These are phyloP conservation scores for Sclerotinia minor DNA, from an alignment of 2,329 filamentous ascomycete genomes.

Conservation along the genomic window DNA sequence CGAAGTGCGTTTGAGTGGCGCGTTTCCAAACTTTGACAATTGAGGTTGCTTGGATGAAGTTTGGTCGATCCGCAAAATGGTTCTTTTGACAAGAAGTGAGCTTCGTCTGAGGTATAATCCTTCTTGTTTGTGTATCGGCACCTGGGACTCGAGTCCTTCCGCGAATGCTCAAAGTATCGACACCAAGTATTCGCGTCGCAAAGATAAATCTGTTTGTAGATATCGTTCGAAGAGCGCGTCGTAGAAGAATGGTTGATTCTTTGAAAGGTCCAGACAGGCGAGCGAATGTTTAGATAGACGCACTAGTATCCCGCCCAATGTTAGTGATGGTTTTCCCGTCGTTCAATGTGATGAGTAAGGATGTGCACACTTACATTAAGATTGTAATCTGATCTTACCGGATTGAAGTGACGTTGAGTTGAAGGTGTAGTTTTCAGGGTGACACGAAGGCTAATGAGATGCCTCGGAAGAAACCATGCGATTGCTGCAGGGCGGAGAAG, in stretches of 20 bases:
- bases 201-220: slow-evolving; percentile 1
- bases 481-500: slow-evolving; percentile 21
- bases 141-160: slow-evolving; percentile 1
- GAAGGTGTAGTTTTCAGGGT: slow-evolving; percentile 28
- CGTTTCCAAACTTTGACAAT: slow-evolving; percentile 4
- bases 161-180: background rate
- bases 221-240: background rate
- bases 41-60: background rate
- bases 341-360: background rate
- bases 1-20: slow-evolving; percentile 19
- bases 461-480: slow-evolving; percentile 32
- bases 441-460: slow-evolving; percentile 28
- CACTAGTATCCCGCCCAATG: background rate
- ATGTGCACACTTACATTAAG: slow-evolving; percentile 17
- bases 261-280: background rate
- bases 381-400: slow-evolving; percentile 1
- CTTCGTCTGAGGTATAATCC: background rate
- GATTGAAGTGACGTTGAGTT: slow-evolving; percentile 19
- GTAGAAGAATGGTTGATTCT: background rate
- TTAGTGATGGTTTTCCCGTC: background rate
- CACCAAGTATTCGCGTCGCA: background rate
- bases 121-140: background rate
- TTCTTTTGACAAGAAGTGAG: background rate
- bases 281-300: background rate
- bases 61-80: slow-evolving; percentile 1